Evolutionary conservation across 164 flowering plant species (phyloP).

Genomic region (Liquidambar formosana): DNA sequence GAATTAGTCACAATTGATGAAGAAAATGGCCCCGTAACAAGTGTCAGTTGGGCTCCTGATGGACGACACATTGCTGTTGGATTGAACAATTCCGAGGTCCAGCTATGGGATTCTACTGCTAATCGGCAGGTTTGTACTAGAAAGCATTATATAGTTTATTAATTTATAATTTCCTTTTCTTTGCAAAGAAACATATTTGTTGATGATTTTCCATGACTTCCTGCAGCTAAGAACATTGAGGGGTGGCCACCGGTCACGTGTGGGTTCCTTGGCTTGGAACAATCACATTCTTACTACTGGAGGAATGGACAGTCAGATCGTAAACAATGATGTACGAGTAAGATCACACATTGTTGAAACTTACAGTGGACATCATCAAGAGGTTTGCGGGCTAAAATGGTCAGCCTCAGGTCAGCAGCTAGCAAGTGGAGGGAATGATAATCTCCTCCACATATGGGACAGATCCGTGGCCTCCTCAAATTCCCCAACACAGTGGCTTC

Average conservation of each 20-base stretch:
- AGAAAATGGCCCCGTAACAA: constrained; percentile 57
- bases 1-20: constrained; percentile 53
- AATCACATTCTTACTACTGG: constrained; percentile 60
- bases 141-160: no score
- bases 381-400: constrained; percentile 73
- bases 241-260: constrained; percentile 53
- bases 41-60: constrained; percentile 70
- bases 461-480: constrained; percentile 39
- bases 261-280: constrained; percentile 66
- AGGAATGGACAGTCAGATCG: constrained; percentile 53
- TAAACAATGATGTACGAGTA: constrained; percentile 64
- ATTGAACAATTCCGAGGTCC: constrained; percentile 53
- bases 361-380: constrained; percentile 58
- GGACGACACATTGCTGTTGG: constrained; percentile 62
- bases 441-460: constrained; percentile 66
- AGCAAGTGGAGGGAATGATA: constrained; percentile 77
- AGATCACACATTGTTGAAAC: constrained; percentile 51
- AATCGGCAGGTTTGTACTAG: constrained; percentile 33
- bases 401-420: constrained; percentile 61
- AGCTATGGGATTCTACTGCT: constrained; percentile 57
- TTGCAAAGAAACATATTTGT: no score
- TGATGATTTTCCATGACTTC: not conserved
- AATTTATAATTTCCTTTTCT: not conserved
- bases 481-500: constrained; percentile 53
- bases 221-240: constrained; percentile 53